phyloP scores from a whole-genome alignment of 163 green algal genomes.

The Smithsoniella earleae region DNA sequence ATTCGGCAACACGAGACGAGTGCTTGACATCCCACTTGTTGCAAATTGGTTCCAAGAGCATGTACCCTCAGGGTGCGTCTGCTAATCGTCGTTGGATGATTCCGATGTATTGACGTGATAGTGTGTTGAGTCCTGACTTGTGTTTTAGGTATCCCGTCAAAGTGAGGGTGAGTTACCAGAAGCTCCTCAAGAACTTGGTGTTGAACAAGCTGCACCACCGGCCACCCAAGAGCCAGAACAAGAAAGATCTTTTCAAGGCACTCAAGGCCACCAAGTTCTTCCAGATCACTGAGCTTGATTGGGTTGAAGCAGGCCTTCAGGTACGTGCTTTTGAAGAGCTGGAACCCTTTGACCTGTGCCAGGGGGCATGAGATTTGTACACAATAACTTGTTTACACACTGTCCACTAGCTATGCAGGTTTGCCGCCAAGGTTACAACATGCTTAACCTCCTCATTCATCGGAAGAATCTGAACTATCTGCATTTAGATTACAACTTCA shows the following conservation, averaged over 20 bases:
- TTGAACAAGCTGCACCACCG: conserved; percentile 91
- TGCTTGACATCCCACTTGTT: conserved; percentile 89
- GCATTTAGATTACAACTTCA: conserved; percentile 99
- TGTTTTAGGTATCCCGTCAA: conserved; percentile 79
- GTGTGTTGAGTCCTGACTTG: too few species aligned
- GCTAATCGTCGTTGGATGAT: too few species aligned
- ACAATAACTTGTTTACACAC: too few species aligned
- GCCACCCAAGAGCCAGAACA: conserved; percentile 82
- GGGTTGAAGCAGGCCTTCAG: conserved; percentile 96
- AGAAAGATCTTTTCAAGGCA: conserved; percentile 87
- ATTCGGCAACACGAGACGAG: conserved; percentile 70
- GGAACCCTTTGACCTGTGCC: too few species aligned
- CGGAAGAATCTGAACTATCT: conserved; percentile 99
- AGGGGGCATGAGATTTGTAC: too few species aligned
- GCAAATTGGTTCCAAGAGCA: conserved; percentile 94
- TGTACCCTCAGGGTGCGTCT: conserved; percentile 50
- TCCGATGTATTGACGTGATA: too few species aligned
- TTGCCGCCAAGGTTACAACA: conserved; percentile 98
- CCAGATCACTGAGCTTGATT: conserved; percentile 97
- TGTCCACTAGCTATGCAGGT: conserved; percentile 58
- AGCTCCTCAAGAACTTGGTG: conserved; percentile 98
- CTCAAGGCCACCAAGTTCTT: conserved; percentile 99
- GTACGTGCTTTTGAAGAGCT: too few species aligned
- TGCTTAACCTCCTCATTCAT: conserved; percentile 99
- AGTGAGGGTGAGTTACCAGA: conserved; percentile 93